A percentile compares a stretch with the other conserved stretches of the same genome.
Evolutionary conservation across 352 stramenopile species (phyloP).

Genomic region (Phytophthora palmivora): DNA sequence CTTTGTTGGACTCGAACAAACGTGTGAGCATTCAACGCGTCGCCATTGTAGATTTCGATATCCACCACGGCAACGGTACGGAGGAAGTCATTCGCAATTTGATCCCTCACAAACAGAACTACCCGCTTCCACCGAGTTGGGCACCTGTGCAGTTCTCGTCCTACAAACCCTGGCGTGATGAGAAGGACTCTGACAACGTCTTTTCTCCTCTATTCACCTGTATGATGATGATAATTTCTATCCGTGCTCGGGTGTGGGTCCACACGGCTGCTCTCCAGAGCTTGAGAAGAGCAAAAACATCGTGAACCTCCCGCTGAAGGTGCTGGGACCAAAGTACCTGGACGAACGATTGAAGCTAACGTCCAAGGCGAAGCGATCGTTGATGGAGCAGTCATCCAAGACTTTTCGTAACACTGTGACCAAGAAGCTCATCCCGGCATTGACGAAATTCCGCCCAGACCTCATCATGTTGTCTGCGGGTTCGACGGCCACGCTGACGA

Average conservation of each 20-base stretch:
- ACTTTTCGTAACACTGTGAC: constrained; percentile 48
- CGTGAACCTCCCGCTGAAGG: constrained; percentile 60
- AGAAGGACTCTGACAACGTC: constrained; percentile 71
- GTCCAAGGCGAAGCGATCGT: constrained; percentile 53
- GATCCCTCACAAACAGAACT: too few species aligned
- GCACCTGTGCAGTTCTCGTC: too few species aligned
- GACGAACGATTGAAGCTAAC: constrained; percentile 65
- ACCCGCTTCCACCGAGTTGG: too few species aligned
- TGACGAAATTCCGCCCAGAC: constrained; percentile 60
- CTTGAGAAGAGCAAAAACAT: constrained; percentile 56
- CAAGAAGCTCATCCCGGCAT: constrained; percentile 50
- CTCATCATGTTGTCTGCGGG: constrained; percentile 73
- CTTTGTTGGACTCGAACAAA: too few species aligned
- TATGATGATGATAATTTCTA: constrained; percentile 76
- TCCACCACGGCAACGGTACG: too few species aligned
- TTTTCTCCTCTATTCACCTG: constrained; percentile 74
- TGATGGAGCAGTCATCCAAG: constrained; percentile 60
- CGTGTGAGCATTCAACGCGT: too few species aligned
- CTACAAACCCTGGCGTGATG: too few species aligned
- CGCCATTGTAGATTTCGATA: too few species aligned
- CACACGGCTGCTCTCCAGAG: constrained; percentile 57
- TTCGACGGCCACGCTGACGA: constrained; percentile 76
- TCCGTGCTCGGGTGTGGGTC: constrained; percentile 56
- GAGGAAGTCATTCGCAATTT: too few species aligned
- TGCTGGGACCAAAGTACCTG: constrained; percentile 62